Conservation (phyloP, 108 stramenopile species). For the Parietichytrium sp. region DNA sequence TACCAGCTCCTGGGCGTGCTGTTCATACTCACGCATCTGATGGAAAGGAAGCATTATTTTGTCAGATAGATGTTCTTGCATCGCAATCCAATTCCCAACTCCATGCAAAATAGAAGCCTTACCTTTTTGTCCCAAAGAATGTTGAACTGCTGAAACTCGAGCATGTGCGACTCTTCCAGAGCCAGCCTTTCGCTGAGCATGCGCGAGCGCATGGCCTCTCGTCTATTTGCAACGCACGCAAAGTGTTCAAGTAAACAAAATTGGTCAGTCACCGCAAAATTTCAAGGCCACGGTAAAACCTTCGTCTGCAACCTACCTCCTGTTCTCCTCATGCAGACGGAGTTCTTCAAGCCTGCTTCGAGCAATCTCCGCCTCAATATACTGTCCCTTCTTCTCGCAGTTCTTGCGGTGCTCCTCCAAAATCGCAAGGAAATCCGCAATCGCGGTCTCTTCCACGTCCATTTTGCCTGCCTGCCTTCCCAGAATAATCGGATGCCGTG, state of each 20-base stretch:
- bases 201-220: slow-evolving; percentile 75
- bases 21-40: slow-evolving; percentile 73
- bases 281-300: too few relatives aligned
- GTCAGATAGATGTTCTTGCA: too few relatives aligned
- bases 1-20: slow-evolving; percentile 65
- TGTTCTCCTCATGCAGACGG: slow-evolving; percentile 76
- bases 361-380: slow-evolving; percentile 85
- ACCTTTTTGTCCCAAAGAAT: slow-evolving; percentile 76
- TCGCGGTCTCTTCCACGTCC: slow-evolving; percentile 31
- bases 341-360: slow-evolving; percentile 77
- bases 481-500: too few relatives aligned
- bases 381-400: slow-evolving; percentile 80
- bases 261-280: too few relatives aligned
- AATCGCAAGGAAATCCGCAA: slow-evolving; percentile 66
- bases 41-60: too few relatives aligned
- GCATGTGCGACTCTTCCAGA: slow-evolving; percentile 85
- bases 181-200: slow-evolving; percentile 76
- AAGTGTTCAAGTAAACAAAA: too few relatives aligned
- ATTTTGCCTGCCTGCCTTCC: too few relatives aligned
- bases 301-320: too few relatives aligned
- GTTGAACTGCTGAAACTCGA: slow-evolving; percentile 84
- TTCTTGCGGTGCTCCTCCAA: slow-evolving; percentile 80
- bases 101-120: too few relatives aligned
- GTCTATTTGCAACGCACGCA: too few relatives aligned
- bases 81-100: too few relatives aligned